Evolutionary conservation across 2,329 filamentous ascomycete genomes (phyloP).

Genomic region (Sporothrix inflata): DNA sequence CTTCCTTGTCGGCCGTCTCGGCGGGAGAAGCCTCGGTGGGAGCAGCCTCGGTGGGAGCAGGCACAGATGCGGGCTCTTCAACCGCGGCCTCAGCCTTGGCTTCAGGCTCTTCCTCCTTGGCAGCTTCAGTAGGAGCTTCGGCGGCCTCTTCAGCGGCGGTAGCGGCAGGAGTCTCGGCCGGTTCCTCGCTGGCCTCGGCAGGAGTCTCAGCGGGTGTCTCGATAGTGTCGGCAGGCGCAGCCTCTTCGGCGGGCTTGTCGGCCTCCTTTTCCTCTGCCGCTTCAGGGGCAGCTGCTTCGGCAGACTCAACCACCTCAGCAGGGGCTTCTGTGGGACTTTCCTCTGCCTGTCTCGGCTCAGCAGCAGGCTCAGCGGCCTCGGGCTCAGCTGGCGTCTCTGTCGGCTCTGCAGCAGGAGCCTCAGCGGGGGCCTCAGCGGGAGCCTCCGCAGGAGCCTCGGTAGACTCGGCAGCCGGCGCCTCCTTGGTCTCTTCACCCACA

Average conservation of each 20-base stretch:
- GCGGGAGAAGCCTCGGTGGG: neutral
- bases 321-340: neutral
- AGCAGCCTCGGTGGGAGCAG: neutral
- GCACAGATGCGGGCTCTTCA: neutral
- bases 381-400: neutral
- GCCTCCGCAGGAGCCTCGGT: slow-evolving; percentile 22
- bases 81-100: neutral
- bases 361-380: neutral
- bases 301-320: neutral
- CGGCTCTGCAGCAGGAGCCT: neutral
- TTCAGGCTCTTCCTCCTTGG: slow-evolving; percentile 21
- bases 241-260: neutral
- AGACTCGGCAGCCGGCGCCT: neutral
- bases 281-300: neutral
- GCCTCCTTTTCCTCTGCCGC: neutral
- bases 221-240: neutral
- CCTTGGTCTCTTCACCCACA: neutral
- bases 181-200: neutral
- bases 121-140: neutral
- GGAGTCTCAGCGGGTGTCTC: neutral
- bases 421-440: slow-evolving; percentile 21
- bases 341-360: neutral
- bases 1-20: neutral
- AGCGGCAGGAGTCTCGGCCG: neutral
- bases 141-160: neutral